A percentile compares a stretch with the other conserved stretches of the same genome.
Conservation (phyloP, 495 filamentous ascomycete species). For the Baudoinia panamericana region DNA sequence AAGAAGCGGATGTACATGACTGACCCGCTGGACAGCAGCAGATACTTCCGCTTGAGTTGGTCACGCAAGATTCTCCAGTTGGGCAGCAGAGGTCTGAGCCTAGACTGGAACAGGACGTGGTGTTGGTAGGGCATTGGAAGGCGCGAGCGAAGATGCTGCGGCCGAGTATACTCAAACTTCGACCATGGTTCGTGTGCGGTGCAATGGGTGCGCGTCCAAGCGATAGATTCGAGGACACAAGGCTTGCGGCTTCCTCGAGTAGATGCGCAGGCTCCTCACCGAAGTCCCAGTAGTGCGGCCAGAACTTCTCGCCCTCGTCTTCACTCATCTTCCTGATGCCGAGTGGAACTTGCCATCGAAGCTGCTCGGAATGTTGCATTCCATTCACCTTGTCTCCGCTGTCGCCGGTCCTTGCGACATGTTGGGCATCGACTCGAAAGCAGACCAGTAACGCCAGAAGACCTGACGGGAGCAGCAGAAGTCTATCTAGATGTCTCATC, state of each 20-base stretch:
- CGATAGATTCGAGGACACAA: no score
- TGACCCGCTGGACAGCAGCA: constrained; percentile 73
- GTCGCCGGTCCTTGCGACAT: constrained; percentile 24
- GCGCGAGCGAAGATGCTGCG: constrained; percentile 33
- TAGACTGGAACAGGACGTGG: constrained; percentile 52
- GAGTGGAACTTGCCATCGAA: constrained; percentile 27
- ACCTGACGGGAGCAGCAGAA: constrained; percentile 4
- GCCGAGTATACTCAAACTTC: no score
- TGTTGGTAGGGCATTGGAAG: constrained; percentile 66
- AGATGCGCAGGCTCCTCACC: constrained; percentile 3
- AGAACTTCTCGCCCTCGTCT: constrained; percentile 80
- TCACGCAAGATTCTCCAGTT: constrained; percentile 50
- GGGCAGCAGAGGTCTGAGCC: constrained; percentile 66
- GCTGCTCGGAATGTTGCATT: constrained; percentile 33
- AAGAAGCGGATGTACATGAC: constrained; percentile 54
- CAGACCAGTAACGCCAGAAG: not conserved
- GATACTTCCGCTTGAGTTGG: constrained; percentile 60
- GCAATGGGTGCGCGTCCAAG: constrained; percentile 33
- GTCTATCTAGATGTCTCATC: constrained; percentile 1
- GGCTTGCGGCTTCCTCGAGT: constrained; percentile 26
- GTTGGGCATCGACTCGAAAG: constrained; percentile 1
- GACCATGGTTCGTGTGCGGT: constrained; percentile 21
- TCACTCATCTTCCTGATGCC: constrained; percentile 62
- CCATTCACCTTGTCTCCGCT: no score
- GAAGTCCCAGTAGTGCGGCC: constrained; percentile 44